Conservation (phyloP, 352 stramenopile species). For the Phytophthora aleatoria region DNA sequence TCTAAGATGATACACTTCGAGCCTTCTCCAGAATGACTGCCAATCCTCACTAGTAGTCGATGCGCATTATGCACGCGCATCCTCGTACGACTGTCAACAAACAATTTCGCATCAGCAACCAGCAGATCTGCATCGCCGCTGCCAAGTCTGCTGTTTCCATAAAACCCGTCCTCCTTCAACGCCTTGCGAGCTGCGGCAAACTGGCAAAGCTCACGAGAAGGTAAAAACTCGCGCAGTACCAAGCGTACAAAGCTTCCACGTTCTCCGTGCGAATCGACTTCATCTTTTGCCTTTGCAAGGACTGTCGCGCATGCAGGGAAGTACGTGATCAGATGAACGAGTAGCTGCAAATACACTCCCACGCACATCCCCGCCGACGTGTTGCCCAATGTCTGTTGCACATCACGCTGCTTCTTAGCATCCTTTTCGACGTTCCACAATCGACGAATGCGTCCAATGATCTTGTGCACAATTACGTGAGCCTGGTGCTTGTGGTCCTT, state of each 20-base stretch:
- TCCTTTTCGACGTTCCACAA: slow-evolving; percentile 66
- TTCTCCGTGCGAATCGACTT: slow-evolving; percentile 25
- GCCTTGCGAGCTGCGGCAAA: slow-evolving; percentile 60
- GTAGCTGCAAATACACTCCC: slow-evolving; percentile 68
- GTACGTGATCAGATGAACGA: slow-evolving; percentile 74
- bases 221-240: slow-evolving; percentile 72
- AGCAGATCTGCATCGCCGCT: slow-evolving; percentile 38
- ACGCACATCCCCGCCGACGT: slow-evolving; percentile 46
- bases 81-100: slow-evolving; percentile 48
- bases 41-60: slow-evolving; percentile 66
- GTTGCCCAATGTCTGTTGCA: slow-evolving; percentile 1
- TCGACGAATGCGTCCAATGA: slow-evolving; percentile 58
- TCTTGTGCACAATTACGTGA: slow-evolving; percentile 62
- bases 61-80: slow-evolving; percentile 73
- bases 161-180: slow-evolving; percentile 59
- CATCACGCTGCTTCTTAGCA: slow-evolving; percentile 22
- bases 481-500: slow-evolving; percentile 75
- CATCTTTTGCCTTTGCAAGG: slow-evolving; percentile 62
- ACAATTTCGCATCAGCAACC: slow-evolving; percentile 39
- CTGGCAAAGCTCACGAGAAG: slow-evolving; percentile 70
- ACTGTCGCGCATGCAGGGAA: slow-evolving; percentile 73
- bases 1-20: slow-evolving; percentile 80
- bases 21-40: slow-evolving; percentile 75
- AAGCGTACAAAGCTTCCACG: slow-evolving; percentile 55
- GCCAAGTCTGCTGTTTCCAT: slow-evolving; percentile 41